phyloP scores from a whole-genome alignment of 1,284 basidiomycete genomes.

The Ustilago sp. region DNA sequence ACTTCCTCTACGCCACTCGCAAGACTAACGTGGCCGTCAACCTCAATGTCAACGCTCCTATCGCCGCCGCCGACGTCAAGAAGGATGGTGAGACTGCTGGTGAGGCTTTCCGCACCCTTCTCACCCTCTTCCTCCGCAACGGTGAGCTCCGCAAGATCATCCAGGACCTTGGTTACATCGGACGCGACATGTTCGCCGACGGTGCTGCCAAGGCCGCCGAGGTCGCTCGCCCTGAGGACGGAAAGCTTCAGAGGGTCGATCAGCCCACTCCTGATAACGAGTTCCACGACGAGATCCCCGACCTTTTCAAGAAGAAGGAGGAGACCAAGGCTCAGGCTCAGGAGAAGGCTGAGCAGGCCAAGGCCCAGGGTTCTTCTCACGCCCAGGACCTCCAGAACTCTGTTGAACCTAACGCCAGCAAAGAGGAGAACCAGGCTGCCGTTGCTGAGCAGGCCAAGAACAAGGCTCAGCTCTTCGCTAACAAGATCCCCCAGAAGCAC shows the following conservation, averaged over 20 bases:
- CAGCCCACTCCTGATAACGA: conserved; percentile 72
- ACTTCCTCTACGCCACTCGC: conserved; percentile 62
- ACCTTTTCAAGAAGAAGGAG: conserved; percentile 69
- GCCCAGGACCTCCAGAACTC: conserved; percentile 54
- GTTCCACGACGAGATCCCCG: conserved; percentile 71
- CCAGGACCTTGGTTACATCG: conserved; percentile 63
- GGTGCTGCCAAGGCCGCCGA: conserved; percentile 82
- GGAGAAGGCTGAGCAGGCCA: conserved; percentile 54
- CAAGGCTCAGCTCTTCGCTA: conserved; percentile 64
- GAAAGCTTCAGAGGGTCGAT: conserved; percentile 78
- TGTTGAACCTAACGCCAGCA: conserved; percentile 61
- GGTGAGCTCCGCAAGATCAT: conserved; percentile 64
- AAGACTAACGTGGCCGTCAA: conserved; percentile 55
- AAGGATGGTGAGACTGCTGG: conserved; percentile 64
- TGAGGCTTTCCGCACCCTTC: conserved; percentile 62
- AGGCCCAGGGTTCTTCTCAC: conserved; percentile 47
- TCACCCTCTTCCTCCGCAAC: conserved; percentile 67
- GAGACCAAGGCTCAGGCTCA: conserved; percentile 56
- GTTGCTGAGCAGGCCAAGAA: conserved; percentile 72
- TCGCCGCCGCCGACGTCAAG: conserved; percentile 56
- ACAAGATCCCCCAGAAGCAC: conserved; percentile 67
- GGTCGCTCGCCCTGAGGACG: conserved; percentile 77
- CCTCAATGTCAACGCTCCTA: conserved; percentile 51
- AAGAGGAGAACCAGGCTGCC: conserved; percentile 69
- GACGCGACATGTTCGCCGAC: conserved; percentile 83